These are phyloP conservation scores for Sphagnum fallax DNA, from an alignment of 228 moss, liverwort and hornwort genomes.

Conservation along the genomic window DNA sequence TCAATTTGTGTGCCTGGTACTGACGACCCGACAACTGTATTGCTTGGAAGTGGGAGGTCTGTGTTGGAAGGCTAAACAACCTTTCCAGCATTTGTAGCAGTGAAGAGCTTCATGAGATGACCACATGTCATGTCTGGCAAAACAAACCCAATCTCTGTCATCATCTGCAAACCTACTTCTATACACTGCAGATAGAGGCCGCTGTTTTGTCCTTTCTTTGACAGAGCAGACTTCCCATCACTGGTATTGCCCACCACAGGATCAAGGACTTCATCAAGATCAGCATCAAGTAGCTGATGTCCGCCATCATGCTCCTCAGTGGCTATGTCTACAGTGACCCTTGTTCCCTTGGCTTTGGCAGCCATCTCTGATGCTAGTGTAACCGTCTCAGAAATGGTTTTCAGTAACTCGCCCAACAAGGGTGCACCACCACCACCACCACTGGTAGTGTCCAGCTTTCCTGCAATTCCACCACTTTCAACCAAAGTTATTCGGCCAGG, in stretches of 20 bases:
- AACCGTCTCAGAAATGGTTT: constrained; percentile 25
- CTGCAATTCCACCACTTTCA: constrained; percentile 32
- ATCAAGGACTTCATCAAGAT: constrained; percentile 73
- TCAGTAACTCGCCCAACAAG: constrained; percentile 42
- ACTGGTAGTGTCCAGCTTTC: constrained; percentile 12
- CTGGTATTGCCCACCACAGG: constrained; percentile 21
- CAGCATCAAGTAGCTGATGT: constrained; percentile 58
- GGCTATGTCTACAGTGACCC: constrained; percentile 19
- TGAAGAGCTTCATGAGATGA: constrained; percentile 46
- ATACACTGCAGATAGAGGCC: constrained; percentile 39
- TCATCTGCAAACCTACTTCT: constrained; percentile 44
- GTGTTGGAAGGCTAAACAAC: constrained; percentile 12
- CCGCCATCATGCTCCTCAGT: constrained; percentile 36
- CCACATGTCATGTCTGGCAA: constrained; percentile 62
- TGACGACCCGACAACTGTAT: no score
- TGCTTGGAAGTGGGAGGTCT: no score
- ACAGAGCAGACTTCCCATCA: constrained; percentile 13
- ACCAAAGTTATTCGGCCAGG: constrained; percentile 56
- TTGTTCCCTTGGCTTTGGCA: constrained; percentile 22
- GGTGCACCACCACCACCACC: constrained; percentile 12
- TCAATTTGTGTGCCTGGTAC: no score
- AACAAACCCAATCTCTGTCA: constrained; percentile 56
- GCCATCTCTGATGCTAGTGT: constrained; percentile 29
- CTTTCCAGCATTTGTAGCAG: constrained; percentile 51
- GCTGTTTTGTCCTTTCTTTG: constrained; percentile 24